Evolutionary conservation across 225 moss, liverwort and hornwort species (phyloP).

Genomic region (Pseudisothecium myosuroides): DNA sequence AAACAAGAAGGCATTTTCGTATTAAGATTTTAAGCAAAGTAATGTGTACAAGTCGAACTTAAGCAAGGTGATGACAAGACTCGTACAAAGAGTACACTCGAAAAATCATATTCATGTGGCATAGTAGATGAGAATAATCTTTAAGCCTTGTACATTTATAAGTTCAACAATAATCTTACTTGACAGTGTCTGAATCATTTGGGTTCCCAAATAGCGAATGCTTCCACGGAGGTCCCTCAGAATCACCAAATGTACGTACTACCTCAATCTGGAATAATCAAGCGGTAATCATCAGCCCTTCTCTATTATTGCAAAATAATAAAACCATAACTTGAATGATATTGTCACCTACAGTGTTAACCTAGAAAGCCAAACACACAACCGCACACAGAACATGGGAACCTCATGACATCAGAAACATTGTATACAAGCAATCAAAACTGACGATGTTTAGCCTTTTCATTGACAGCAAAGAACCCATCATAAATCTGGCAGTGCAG

Average conservation of each 20-base stretch:
- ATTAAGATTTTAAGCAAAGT: neutral
- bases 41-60: neutral
- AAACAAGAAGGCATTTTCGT: neutral
- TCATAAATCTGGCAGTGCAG: neutral
- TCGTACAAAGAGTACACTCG: neutral
- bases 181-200: conserved; percentile 81
- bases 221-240: conserved; percentile 85
- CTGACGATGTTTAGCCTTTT: neutral
- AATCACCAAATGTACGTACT: conserved; percentile 77
- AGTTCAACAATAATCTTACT: conserved; percentile 26
- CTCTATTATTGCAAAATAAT: neutral
- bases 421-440: neutral
- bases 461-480: neutral
- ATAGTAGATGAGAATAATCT: neutral
- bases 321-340: neutral
- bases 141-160: neutral
- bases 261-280: conserved; percentile 71
- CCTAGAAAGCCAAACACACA: neutral
- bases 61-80: neutral
- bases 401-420: neutral
- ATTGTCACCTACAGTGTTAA: neutral
- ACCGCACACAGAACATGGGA: neutral
- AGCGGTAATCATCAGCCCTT: neutral
- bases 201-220: conserved; percentile 98
- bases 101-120: neutral